Percentiles rank a stretch among this genome's conserved stretches.
Conservation (phyloP, 768 basidiomycete genomes). For the Mycena sanguinolenta region DNA sequence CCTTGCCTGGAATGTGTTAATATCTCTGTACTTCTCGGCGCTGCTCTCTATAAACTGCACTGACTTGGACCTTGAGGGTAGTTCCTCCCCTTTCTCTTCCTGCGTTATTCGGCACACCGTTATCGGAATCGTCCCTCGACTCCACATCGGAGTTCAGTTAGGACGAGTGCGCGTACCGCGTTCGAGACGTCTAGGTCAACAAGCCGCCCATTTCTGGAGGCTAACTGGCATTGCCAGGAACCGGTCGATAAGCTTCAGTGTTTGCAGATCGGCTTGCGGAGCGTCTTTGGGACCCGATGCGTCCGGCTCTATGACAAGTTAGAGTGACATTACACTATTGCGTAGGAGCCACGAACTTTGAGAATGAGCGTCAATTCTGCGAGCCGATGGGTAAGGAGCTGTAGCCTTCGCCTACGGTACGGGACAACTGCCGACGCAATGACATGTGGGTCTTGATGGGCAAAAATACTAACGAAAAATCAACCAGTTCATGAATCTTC, state of each 20-base stretch:
- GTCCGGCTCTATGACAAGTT: slow-evolving; percentile 55
- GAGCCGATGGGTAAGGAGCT: slow-evolving; percentile 86
- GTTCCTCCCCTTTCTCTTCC: not conserved
- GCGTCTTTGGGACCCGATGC: slow-evolving; percentile 54
- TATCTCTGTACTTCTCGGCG: slow-evolving; percentile 84
- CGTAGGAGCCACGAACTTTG: slow-evolving; percentile 57
- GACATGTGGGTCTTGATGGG: too few species aligned
- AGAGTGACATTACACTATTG: slow-evolving; percentile 28
- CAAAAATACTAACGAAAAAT: not conserved
- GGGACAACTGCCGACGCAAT: not conserved
- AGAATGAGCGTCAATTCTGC: slow-evolving; percentile 76
- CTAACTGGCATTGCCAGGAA: slow-evolving; percentile 88
- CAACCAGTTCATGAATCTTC: too few species aligned
- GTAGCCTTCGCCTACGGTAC: slow-evolving; percentile 66
- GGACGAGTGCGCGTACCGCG: slow-evolving; percentile 65
- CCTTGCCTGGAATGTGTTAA: slow-evolving; percentile 72
- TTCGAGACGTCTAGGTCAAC: slow-evolving; percentile 69
- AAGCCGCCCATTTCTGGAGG: slow-evolving; percentile 70
- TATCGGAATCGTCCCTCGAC: slow-evolving; percentile 53
- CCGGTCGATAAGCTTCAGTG: slow-evolving; percentile 82
- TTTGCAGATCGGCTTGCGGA: slow-evolving; percentile 62
- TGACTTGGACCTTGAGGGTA: slow-evolving; percentile 66
- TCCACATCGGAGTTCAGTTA: slow-evolving; percentile 46
- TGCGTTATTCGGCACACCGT: slow-evolving; percentile 41
- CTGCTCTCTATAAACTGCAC: slow-evolving; percentile 94